These are phyloP conservation scores for Boletus rufocinnamomeus DNA, from an alignment of 768 basidiomycete genomes.

Conservation along the genomic window DNA sequence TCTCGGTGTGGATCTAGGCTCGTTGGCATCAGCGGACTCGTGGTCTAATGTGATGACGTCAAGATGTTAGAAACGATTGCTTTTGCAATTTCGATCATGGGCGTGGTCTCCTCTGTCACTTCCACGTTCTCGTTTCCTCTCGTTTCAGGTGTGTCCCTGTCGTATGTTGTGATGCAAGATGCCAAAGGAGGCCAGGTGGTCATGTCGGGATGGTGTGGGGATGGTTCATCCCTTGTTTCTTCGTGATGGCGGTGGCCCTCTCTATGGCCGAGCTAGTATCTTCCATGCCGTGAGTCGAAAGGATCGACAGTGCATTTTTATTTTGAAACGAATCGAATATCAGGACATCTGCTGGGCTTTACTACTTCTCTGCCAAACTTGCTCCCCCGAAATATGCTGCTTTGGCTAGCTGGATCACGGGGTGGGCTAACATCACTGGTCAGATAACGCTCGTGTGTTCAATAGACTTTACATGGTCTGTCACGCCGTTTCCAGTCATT, in stretches of 20 bases:
- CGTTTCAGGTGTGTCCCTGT: slow-evolving; percentile 48
- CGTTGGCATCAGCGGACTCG: background rate
- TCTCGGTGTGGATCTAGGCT: slow-evolving; percentile 54
- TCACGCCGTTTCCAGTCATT: background rate
- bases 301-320: background rate
- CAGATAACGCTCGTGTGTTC: slow-evolving; percentile 71
- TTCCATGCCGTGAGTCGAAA: slow-evolving; percentile 66
- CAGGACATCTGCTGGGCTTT: slow-evolving; percentile 77
- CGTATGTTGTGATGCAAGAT: background rate
- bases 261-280: slow-evolving; percentile 76
- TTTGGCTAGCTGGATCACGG: slow-evolving; percentile 58
- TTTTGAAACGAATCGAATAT: background rate
- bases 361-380: slow-evolving; percentile 77
- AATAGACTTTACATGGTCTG: slow-evolving; percentile 71
- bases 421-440: slow-evolving; percentile 76
- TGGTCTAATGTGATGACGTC: slow-evolving; percentile 1
- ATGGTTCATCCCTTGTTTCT: slow-evolving; percentile 71
- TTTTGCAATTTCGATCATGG: slow-evolving; percentile 73
- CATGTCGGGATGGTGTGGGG: slow-evolving; percentile 80
- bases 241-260: slow-evolving; percentile 66
- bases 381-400: slow-evolving; percentile 63
- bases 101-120: slow-evolving; percentile 66
- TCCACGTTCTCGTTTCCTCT: slow-evolving; percentile 68
- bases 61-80: slow-evolving; percentile 60
- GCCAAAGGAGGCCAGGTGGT: slow-evolving; percentile 46